phyloP scores from a whole-genome alignment of 2,329 filamentous ascomycete genomes.

The Stachybotrys chlorohalonatus region DNA sequence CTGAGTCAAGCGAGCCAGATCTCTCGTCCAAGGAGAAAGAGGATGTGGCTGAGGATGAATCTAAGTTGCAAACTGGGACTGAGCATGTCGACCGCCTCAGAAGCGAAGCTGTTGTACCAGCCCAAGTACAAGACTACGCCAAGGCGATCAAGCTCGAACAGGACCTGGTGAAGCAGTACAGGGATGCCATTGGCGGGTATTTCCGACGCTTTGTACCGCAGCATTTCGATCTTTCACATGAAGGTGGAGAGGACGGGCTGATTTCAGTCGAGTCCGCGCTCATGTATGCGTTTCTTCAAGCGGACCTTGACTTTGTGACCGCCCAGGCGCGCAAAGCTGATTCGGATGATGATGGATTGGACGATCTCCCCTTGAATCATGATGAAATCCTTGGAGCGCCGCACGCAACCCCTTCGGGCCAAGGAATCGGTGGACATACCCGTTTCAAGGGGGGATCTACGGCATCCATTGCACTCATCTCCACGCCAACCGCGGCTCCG shows the following conservation, averaged over 20 bases:
- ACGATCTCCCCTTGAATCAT: conserved; percentile 73
- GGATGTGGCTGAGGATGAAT: conserved; percentile 16
- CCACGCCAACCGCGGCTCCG: conserved; percentile 80
- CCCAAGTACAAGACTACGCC: conserved; percentile 42
- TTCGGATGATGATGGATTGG: conserved; percentile 57
- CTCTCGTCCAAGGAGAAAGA: conserved; percentile 10
- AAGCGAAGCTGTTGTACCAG: conserved; percentile 29
- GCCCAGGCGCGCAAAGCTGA: conserved; percentile 80
- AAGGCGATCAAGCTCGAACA: conserved; percentile 62
- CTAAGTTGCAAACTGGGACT: conserved; percentile 12
- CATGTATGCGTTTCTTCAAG: conserved; percentile 86
- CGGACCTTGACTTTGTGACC: conserved; percentile 88
- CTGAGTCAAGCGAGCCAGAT: conserved; percentile 5
- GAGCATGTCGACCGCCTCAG: conserved; percentile 17
- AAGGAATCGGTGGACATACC: conserved; percentile 61
- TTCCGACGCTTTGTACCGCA: conserved; percentile 83
- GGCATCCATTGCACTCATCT: conserved; percentile 80
- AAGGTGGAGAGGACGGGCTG: conserved; percentile 21
- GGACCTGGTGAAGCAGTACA: conserved; percentile 68
- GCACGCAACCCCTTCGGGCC: conserved; percentile 42
- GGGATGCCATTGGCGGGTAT: conserved; percentile 81
- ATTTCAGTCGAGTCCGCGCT: conserved; percentile 69
- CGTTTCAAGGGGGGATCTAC: conserved; percentile 94
- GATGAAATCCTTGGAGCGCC: conserved; percentile 69
- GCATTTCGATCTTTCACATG: conserved; percentile 48